phyloP scores from a whole-genome alignment of 179 eudicot species.

The Beta lomatogona region DNA sequence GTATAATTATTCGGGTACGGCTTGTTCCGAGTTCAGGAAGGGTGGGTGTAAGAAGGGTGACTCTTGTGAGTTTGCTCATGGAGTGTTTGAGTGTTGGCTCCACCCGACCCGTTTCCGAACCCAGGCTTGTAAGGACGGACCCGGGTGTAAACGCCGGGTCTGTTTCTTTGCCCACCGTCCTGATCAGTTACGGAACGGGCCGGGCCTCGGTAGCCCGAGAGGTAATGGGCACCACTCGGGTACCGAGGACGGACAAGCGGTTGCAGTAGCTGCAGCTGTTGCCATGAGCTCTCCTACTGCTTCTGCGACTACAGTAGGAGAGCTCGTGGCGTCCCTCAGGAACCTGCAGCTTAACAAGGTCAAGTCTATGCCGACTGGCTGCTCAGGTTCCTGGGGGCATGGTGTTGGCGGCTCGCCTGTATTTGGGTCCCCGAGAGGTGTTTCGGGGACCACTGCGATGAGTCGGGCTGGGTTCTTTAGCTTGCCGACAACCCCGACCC shows the following conservation, averaged over 20 bases:
- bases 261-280: no score
- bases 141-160: constrained; percentile 54
- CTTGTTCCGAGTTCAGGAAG: constrained; percentile 65
- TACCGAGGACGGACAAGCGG: constrained; percentile 3
- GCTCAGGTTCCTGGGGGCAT: constrained; percentile 8
- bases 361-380: constrained; percentile 37
- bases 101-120: constrained; percentile 75
- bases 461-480: constrained; percentile 50
- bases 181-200: constrained; percentile 54
- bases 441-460: constrained; percentile 8
- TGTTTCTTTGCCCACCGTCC: constrained; percentile 77
- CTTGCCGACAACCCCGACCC: constrained; percentile 60
- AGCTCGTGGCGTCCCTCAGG: constrained; percentile 55
- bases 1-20: constrained; percentile 60
- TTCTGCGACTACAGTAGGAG: constrained; percentile 23
- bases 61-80: constrained; percentile 65
- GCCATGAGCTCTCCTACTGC: not conserved
- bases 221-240: constrained; percentile 26
- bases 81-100: constrained; percentile 78
- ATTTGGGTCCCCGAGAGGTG: constrained; percentile 36
- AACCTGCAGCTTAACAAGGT: constrained; percentile 71
- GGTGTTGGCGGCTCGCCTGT: constrained; percentile 28
- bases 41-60: constrained; percentile 67
- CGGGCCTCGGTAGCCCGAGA: constrained; percentile 38
- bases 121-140: constrained; percentile 73